Base-by-base conservation (phyloP, 1,139 yeast genomes). In the Candida tetrigidarum region DNA sequence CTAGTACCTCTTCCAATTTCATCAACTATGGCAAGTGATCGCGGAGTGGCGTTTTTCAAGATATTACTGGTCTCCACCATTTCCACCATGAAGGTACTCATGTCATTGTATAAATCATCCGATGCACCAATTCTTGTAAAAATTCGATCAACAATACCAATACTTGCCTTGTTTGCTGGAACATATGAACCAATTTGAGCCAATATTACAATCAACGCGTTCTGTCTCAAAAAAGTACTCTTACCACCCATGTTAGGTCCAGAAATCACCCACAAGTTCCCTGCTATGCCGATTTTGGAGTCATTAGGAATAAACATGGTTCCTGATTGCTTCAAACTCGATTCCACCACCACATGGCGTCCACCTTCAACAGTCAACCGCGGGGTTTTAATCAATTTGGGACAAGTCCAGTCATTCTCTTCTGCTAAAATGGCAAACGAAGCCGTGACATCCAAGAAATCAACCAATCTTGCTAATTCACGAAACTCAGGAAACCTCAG, bases 201-300 rank as follows among this genome's bases (percentile, higher is more conserved):
- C 54, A 93, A 59, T 37, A 93, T 84, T 0, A 84, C 84, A 39
- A 90, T 87, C 12, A 91, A 66, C 0, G 97, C 98, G 58, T 86
- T 87, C 54, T 92, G 98, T 39, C 98, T 76, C 41, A 93, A 67
- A 57, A 81, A 93, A 0, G 98, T 92, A 37, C 96, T 87, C 58
- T 93, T 93, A 0, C 99, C 99, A 3, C 98, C 98, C 98, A 93
- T 93, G 59, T 93, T 93, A 1, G 98, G 98, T 0, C 99, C 99
- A 0, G 97, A 84, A 4, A 93, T 83, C 7, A 93, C 75, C 92
- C 96, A 88, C 16, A 69, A 40, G 15, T 55, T 58, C 3, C 60
- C 59, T 1, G 65, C 57, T 4, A 59, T 50, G 0, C 66, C 61
- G 2, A 71, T 52, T 8, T 82, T 57, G 1, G 65, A 53, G 56